Evolutionary conservation across 2,329 filamentous ascomycete genomes (phyloP).

Genomic region (Curvularia spicifera): DNA sequence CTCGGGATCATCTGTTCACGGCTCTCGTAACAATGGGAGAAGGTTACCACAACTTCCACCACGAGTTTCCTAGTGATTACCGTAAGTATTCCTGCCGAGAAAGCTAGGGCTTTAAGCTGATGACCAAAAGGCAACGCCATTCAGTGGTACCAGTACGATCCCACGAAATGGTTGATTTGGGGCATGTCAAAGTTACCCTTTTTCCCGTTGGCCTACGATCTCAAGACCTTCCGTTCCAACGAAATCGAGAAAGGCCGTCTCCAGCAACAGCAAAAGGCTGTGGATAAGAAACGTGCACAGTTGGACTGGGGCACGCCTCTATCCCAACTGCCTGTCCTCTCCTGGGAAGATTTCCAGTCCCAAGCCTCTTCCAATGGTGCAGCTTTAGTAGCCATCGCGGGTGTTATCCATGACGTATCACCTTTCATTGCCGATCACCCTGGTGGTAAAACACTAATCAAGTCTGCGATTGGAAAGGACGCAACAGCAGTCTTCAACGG

Average conservation of each 20-base stretch:
- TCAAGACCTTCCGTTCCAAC: slow-evolving; percentile 45
- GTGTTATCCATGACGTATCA: slow-evolving; percentile 49
- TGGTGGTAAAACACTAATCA: slow-evolving; percentile 48
- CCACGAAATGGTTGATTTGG: slow-evolving; percentile 52
- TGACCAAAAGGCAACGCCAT: slow-evolving; percentile 45
- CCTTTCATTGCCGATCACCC: slow-evolving; percentile 48
- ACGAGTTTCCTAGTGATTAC: slow-evolving; percentile 51
- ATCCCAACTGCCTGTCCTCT: slow-evolving; percentile 46
- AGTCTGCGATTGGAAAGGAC: slow-evolving; percentile 47
- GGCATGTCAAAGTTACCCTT: slow-evolving; percentile 39
- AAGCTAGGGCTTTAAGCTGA: neutral
- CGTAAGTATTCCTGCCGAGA: neutral
- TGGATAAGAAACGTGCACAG: slow-evolving; percentile 43
- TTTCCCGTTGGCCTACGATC: slow-evolving; percentile 43
- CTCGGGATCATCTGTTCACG: slow-evolving; percentile 48
- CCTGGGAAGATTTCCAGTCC: slow-evolving; percentile 48
- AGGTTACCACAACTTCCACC: slow-evolving; percentile 53
- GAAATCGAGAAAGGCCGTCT: slow-evolving; percentile 52
- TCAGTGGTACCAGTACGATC: slow-evolving; percentile 49
- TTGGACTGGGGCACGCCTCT: slow-evolving; percentile 51
- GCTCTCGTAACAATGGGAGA: slow-evolving; percentile 52
- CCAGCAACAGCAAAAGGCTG: slow-evolving; percentile 50
- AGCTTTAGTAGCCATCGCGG: slow-evolving; percentile 45
- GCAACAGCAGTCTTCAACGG: slow-evolving; percentile 51
- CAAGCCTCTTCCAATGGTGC: slow-evolving; percentile 40